phyloP scores from a whole-genome alignment of 176 grass and related monocot species.

The Hsuehochloa calcarea region DNA sequence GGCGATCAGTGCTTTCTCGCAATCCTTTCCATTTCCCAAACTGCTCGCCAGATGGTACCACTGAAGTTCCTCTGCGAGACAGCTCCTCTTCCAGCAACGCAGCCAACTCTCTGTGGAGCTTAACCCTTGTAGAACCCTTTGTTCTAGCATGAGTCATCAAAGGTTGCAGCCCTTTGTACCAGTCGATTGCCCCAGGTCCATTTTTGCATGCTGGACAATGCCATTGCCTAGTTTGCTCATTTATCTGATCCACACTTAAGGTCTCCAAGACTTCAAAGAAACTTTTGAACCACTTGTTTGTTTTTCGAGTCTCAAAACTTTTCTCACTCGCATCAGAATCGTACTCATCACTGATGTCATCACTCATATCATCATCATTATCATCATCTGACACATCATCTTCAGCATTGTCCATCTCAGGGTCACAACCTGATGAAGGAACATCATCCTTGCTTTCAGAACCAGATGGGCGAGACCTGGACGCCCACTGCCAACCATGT shows the following conservation, averaged over 20 bases:
- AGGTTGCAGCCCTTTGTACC: conserved; percentile 87
- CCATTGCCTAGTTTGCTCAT: conserved; percentile 55
- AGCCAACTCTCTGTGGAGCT: conserved; percentile 79
- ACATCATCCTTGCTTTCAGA: conserved; percentile 44
- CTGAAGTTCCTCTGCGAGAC: conserved; percentile 60
- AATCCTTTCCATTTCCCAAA: conserved; percentile 89
- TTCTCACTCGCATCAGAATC: conserved; percentile 78
- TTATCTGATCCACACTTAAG: conserved; percentile 63
- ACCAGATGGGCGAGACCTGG: conserved; percentile 40
- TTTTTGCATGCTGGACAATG: conserved; percentile 88
- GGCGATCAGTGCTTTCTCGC: conserved; percentile 40
- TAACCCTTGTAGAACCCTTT: conserved; percentile 76
- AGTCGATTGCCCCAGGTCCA: conserved; percentile 86
- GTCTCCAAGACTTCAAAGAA: conserved; percentile 66
- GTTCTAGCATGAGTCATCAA: conserved; percentile 79
- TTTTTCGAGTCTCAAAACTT: conserved; percentile 68
- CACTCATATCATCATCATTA: conserved; percentile 59
- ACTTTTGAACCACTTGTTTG: conserved; percentile 67
- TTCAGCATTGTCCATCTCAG: conserved; percentile 39
- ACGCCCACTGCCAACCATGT: conserved; percentile 63
- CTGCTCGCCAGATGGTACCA: conserved; percentile 67
- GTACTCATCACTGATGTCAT: conserved; percentile 58
- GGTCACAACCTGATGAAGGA: conserved; percentile 28
- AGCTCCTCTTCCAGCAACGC: conserved; percentile 73
- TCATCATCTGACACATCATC: conserved; percentile 45